Evolutionary conservation across 2,329 filamentous ascomycete species (phyloP), one percentile per base, ranked within the genome.

Genomic region (Aspergillus floridensis): DNA sequence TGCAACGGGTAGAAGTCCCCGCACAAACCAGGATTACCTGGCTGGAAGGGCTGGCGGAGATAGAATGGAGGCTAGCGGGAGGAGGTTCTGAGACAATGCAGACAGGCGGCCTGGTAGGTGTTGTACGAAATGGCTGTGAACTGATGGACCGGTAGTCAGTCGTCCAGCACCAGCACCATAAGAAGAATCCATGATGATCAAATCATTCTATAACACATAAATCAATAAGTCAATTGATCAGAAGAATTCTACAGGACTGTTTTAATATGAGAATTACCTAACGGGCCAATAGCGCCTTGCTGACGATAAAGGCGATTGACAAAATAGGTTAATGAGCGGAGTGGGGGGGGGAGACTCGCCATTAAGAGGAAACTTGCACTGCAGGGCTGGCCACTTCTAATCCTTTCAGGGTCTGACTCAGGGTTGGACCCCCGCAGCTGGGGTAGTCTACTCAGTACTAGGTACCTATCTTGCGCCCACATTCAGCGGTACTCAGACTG

Each of bases 51-150:
- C 79, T 99, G 57, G 92, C 93, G 0, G 91, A 97, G 68, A 90
- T 99, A 55, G 95, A 99, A 79, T 96, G 96, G 77, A 83, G 95
- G 62, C 80, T 99, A 5, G 90, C 93, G 35, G 90, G 92, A 48
- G 95, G 95, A 22, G 93, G 90, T 1, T 92, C 87, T 59, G 95
- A 99, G 78, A 80, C 81, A 5, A 85, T 99, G 59, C 95, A 99
- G 80, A 98, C 95, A 0, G 93, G 95, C 6, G 95, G 93, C 0
- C 82, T 97, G 49, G 91, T 98, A 11, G 95, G 93, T 1, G 91
- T 96, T 5, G 86, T 99, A 47, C 83, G 95, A 62, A 89, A 86
- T 58, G 95, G 95, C 0, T 93, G 91, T 31, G 93, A 96, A 74
- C 78, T 98, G 61, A 83, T 86, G 79, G 80, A 74, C 2, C 29